phyloP scores from a whole-genome alignment of 148 eudicot species.

The Amaranthus hypochondriacus region DNA sequence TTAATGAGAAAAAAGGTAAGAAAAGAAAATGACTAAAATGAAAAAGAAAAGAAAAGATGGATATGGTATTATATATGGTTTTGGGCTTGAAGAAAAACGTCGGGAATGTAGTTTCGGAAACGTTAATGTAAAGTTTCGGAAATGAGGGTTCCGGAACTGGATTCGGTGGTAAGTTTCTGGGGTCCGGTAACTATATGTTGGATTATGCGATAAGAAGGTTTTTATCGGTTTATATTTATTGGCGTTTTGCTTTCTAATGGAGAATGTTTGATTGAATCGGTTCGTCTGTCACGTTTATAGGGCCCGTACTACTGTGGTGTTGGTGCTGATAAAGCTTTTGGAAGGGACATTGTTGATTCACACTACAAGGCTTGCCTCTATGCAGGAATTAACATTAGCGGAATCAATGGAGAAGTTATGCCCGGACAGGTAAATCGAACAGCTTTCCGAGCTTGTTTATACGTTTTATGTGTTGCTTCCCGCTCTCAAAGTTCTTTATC shows the following conservation, averaged over 20 bases:
- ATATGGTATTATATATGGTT: no score
- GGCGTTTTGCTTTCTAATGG: background rate
- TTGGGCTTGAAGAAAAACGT: no score
- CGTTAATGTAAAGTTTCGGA: no score
- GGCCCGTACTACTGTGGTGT: slow-evolving; percentile 57
- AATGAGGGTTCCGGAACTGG: no score
- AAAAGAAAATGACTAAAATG: no score
- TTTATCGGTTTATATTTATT: background rate
- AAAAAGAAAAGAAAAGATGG: no score
- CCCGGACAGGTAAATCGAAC: slow-evolving; percentile 48
- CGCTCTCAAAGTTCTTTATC: background rate
- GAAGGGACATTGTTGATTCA: slow-evolving; percentile 54
- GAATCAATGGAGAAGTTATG: slow-evolving; percentile 64
- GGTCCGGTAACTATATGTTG: no score
- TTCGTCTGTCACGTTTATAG: slow-evolving; percentile 15
- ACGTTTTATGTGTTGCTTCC: background rate
- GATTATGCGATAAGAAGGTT: no score
- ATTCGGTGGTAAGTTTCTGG: no score
- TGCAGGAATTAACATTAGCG: slow-evolving; percentile 55
- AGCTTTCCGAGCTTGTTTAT: background rate
- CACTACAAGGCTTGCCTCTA: slow-evolving; percentile 60
- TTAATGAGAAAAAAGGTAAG: no score
- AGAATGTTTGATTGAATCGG: background rate
- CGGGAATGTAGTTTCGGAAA: no score
- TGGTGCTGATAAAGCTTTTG: slow-evolving; percentile 64